A percentile compares a stretch with the other conserved stretches of the same genome.
phyloP scores from a whole-genome alignment of 108 stramenopile genomes.

The Parmales sp. region DNA sequence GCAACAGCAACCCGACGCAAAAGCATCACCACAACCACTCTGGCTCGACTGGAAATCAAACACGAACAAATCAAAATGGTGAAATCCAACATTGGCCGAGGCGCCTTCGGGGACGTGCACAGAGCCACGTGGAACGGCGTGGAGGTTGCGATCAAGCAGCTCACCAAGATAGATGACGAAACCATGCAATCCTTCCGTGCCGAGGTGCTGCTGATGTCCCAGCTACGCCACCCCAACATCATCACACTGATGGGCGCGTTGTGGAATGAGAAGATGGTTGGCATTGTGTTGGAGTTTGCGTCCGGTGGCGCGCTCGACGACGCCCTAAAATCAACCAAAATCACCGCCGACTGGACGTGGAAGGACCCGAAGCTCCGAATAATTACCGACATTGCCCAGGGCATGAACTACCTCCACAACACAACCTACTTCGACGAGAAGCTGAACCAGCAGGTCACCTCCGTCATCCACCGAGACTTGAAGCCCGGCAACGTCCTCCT shows the following conservation, averaged over 20 bases:
- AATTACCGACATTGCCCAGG: slow-evolving; percentile 21
- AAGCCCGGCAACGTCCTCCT: slow-evolving; percentile 24
- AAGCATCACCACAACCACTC: too few relatives aligned
- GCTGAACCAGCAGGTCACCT: neutral
- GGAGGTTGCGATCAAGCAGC: neutral
- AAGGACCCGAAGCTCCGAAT: slow-evolving; percentile 12
- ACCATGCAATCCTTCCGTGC: neutral
- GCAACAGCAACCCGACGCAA: too few relatives aligned
- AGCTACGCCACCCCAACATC: slow-evolving; percentile 32
- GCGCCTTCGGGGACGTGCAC: slow-evolving; percentile 8
- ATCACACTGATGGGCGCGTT: slow-evolving; percentile 31
- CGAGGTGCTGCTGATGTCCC: slow-evolving; percentile 30
- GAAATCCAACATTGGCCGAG: too few relatives aligned
- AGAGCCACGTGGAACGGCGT: neutral
- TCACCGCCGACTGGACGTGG: neutral
- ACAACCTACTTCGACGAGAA: neutral
- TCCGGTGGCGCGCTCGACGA: slow-evolving; percentile 10
- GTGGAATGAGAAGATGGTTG: slow-evolving; percentile 22
- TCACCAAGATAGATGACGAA: neutral
- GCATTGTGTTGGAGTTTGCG: slow-evolving; percentile 27
- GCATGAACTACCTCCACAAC: slow-evolving; percentile 31
- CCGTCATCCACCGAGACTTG: slow-evolving; percentile 28
- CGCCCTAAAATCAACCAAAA: neutral
- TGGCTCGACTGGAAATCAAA: too few relatives aligned
- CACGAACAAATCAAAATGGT: too few relatives aligned